phyloP scores from a whole-genome alignment of 2,329 filamentous ascomycete species.

The Thyridium curvatum region DNA sequence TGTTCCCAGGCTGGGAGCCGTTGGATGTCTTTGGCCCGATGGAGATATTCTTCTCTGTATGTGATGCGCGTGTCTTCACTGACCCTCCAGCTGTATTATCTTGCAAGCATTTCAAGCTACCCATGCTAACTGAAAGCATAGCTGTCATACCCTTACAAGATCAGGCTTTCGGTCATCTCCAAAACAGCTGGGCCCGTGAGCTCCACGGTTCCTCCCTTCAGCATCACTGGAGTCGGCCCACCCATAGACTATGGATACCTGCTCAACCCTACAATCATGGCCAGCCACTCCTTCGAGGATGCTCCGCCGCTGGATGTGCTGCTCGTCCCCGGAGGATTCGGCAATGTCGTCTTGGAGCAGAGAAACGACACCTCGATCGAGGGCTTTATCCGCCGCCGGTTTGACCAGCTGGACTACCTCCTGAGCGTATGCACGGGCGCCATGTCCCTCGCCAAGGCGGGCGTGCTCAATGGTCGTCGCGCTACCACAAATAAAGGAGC shows the following conservation, averaged over 20 bases:
- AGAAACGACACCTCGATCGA: conserved; percentile 9
- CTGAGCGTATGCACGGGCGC: conserved; percentile 41
- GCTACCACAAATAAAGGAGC: conserved; percentile 48
- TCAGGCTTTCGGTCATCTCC: conserved; percentile 18
- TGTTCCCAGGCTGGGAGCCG: conserved; percentile 1
- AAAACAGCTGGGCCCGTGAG: conserved; percentile 12
- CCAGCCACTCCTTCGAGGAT: conserved; percentile 14
- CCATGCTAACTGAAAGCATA: background rate
- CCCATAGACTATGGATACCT: conserved; percentile 1
- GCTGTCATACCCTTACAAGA: conserved; percentile 10
- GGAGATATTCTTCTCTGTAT: conserved; percentile 2
- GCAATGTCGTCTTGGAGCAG: conserved; percentile 7
- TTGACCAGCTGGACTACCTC: conserved; percentile 14
- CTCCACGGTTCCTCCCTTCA: conserved; percentile 3
- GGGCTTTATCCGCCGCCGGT: conserved; percentile 9
- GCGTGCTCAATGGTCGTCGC: conserved; percentile 39
- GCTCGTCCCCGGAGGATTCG: conserved; percentile 16
- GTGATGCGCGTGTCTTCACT: background rate
- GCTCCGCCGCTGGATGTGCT: conserved; percentile 17
- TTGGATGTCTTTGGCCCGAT: conserved; percentile 1
- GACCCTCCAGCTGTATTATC: background rate
- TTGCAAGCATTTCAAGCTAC: background rate
- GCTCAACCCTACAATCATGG: conserved; percentile 8
- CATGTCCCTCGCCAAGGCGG: conserved; percentile 38
- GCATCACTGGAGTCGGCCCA: background rate